Evolutionary conservation across 495 filamentous ascomycete genomes (phyloP), one percentile per base, ranked within the genome.

Genomic region (Neurospora terricola): DNA sequence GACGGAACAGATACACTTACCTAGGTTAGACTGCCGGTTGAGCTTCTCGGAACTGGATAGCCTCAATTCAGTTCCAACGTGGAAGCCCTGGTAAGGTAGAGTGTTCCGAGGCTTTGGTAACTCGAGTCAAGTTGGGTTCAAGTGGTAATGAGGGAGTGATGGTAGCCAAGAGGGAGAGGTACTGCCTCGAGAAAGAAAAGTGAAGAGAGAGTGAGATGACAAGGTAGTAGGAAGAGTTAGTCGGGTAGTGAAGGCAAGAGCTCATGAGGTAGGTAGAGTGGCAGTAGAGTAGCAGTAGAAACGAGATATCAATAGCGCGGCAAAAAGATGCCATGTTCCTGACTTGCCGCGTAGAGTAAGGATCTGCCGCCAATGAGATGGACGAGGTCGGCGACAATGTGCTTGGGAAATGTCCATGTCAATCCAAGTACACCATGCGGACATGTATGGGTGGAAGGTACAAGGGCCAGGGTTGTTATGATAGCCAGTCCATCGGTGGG

Each of bases 1-100:
- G 59, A 70, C 45, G 71, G 38, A 54, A 38, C 70, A 40, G 38
- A 43, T 72, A 72, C 38, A 73, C 77, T 77, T 76, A 77, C 78
- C 75, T 72, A 74, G 27, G 27, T 66, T 66, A 30, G 54, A 30
- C 7, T 66, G 54, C 14, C 18, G 23, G 23, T 27, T 59, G 48
- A 54, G 48, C 48, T 59, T 27, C 48, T 27, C 21, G 48, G 48
- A 59, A 36, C 27, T 66, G 23, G 23, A 62, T 16, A 30, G 48
- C 23, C 48, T 59, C 69, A 71, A 34, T 68, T 43, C 68, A 70
- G 72, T 70, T 75, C 74, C 74, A 71, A 75, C 69, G 76, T 73
- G 75, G 72, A 72, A 30, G 54, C 74, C 54, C 70, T 23, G 39
- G 30, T 23, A 27, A 69, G 18, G 70, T 21, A 69, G 48, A 72